Base-by-base conservation (phyloP, 257 asterid species). In the Lantana camara region DNA sequence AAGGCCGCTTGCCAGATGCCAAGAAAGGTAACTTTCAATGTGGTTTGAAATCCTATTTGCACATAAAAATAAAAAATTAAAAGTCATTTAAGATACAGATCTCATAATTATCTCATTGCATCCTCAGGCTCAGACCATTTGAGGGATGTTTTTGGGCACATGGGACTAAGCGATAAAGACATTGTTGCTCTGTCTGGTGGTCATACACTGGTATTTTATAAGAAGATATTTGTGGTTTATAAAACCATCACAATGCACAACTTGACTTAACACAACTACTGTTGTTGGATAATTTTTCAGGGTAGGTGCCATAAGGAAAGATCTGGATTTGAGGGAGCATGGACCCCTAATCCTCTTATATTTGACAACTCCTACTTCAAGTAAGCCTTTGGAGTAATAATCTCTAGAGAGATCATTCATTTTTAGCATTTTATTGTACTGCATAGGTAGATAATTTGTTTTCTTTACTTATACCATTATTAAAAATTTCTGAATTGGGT, bases 281-380 rank as follows among this genome's bases (percentile, higher is more conserved):
- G 37, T 37, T 49, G 19, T 32, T 5, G 29, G 60, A 44, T 30
- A 34, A 5, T 32, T 21, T 38, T 59, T 41, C 75, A 81, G 87
- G 83, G 87, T 40, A 72, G 87, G 60, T 81, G 87, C 62, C 87
- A 78, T 57, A 81, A 67, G 68, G 87, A 82, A 59, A 75, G 82
- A 44, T 78, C 87, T 19, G 87, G 87, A 59, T 78, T 82, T 40
- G 84, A 82, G 56, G 87, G 84, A 35, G 56, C 82, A 5, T 82
- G 84, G 87, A 82, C 87, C 0, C 47, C 59, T 15, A 82, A 82
- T 55, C 87, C 87, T 58, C 87, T 82, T 49, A 76, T 82, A 46
- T 82, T 82, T 27, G 84, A 82, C 51, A 82, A 78, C 62, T 78
- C 80, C 20, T 82, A 82, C 77, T 75, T 81, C 78, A 79, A 73